phyloP scores from a whole-genome alignment of 257 asterid genomes.

The Striga asiatica region DNA sequence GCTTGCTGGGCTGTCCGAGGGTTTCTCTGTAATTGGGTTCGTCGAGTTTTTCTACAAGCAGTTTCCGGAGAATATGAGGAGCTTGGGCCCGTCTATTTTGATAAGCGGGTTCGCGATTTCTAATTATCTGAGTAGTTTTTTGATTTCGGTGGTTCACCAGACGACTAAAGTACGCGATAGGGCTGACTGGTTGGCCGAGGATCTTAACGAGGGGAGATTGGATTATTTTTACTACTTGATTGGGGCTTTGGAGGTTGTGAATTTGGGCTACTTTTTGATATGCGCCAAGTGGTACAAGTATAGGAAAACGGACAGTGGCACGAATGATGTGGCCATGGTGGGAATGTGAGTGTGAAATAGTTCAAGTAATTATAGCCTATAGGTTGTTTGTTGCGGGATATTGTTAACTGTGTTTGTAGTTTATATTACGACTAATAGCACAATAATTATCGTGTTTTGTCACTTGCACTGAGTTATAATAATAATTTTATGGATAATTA shows the following conservation, averaged over 20 bases:
- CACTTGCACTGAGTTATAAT: too few relatives aligned
- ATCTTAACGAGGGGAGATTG: conserved; percentile 28
- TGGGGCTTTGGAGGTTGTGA: conserved; percentile 20
- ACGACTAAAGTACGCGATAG: background rate
- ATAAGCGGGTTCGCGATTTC: conserved; percentile 18
- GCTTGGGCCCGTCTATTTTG: conserved; percentile 20
- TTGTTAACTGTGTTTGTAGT: too few relatives aligned
- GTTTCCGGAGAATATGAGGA: conserved; percentile 33
- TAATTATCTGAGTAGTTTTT: conserved; percentile 22
- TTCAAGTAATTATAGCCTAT: too few relatives aligned
- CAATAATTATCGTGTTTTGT: too few relatives aligned
- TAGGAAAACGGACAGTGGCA: conserved; percentile 2
- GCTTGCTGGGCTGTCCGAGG: conserved; percentile 22
- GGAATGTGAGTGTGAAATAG: background rate
- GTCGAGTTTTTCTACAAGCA: conserved; percentile 30
- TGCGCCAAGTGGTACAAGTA: conserved; percentile 29
- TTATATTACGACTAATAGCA: too few relatives aligned
- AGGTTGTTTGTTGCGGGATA: too few relatives aligned
- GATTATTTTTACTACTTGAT: conserved; percentile 26
- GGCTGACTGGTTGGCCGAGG: conserved; percentile 25
- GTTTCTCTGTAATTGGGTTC: conserved; percentile 17
- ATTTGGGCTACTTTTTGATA: conserved; percentile 22
- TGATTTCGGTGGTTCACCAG: conserved; percentile 3
- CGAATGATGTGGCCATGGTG: conserved; percentile 8
- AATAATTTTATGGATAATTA: too few relatives aligned